Evolutionary conservation across 768 basidiomycete genomes (phyloP), one percentile per base, ranked within the genome.

Genomic region (Suillus brevipes): DNA sequence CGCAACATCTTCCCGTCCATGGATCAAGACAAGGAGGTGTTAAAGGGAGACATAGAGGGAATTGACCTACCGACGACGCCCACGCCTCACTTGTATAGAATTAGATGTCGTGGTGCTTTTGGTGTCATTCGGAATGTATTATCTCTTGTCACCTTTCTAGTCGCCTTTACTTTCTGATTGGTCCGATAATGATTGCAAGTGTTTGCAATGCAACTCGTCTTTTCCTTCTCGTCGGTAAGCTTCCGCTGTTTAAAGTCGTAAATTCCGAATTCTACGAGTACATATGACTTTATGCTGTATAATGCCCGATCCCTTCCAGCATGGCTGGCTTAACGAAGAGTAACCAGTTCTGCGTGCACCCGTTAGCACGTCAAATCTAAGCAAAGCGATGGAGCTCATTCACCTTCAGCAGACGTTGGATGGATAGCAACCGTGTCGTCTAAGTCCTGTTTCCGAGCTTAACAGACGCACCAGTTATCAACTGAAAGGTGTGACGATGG

Each of bases 361-460:
- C 28, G 64, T 77, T 58, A 77, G 64, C 65, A 63, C 64, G 50
- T 42, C 50, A n/a, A 18, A 42, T 61, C 3, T 53, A 62, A 55
- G 36, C 45, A 40, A 20, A 12, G 49, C 38, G 59, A 34, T 52
- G n/a, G 16, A 37, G 23, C n/a, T 36, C 36, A 78, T 85, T 43
- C 68, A 91, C 91, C 91, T 81, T 93, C 91, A 47, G 83, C 89
- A 16, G 89, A 92, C 2, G 92, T 94, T 45, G 94, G 94, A 77
- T 96, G 95, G 67, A 97, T 97, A 13, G 95, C 95, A 37, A 96
- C 91, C 2, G 91, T 94, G 70, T 92, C 86, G 71, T 95, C 95
- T 59, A 97, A 76, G 71, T 97, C 91, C 71, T 84, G 76, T 80
- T 95, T 95, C 28, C 83, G 85, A 6, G 94, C 93, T 79, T 37